Base-by-base conservation (phyloP, 177 flowering plant species). In the Tripterygium wilfordii region DNA sequence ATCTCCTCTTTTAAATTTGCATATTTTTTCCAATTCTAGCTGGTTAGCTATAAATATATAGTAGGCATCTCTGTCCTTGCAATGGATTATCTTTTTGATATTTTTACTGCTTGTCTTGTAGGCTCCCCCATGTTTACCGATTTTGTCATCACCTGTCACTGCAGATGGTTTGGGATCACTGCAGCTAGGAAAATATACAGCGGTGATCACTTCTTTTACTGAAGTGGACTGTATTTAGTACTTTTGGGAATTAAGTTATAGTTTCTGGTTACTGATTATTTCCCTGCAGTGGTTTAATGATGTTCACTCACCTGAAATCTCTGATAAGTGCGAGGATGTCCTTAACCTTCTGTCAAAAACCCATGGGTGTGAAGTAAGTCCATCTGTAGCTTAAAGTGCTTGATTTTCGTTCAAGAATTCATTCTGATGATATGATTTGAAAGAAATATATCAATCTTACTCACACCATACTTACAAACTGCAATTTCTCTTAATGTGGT, bases 211-310 rank as follows among this genome's bases (percentile, higher is more conserved):
- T 42, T 37, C 51, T 16, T 41, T 19, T 14, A 9, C 18, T 20
- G 18, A 30, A 30, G 33, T 10, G 25, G 7, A n/a, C n/a, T 13
- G 7, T 13, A 41, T 14, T 48, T 10, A 16, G 21, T 23, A 5
- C 29, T 9, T n/a, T 32, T 41, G 26, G 28, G 15, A 18, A 18
- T 45, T 12, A 56, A 43, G 15, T 29, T 7, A 36, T 41, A 15
- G 36, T 45, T 27, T 5, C 48, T 4, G 32, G 9, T 9, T 29
- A 12, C 21, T 54, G 16, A n/a, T 49, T 37, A 23, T 36, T 64
- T n/a, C 26, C 6, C 45, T 68, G 70, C 82, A 91, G 98, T 91
- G 98, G 98, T 91, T 91, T 59, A 74, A 83, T 68, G 95, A 91
- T 70, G 96, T 88, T 14, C 53, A 69, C 51, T 80, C 96, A 39